Evolutionary conservation across 225 moss, liverwort and hornwort species (phyloP).

Genomic region (Polytrichum commune): DNA sequence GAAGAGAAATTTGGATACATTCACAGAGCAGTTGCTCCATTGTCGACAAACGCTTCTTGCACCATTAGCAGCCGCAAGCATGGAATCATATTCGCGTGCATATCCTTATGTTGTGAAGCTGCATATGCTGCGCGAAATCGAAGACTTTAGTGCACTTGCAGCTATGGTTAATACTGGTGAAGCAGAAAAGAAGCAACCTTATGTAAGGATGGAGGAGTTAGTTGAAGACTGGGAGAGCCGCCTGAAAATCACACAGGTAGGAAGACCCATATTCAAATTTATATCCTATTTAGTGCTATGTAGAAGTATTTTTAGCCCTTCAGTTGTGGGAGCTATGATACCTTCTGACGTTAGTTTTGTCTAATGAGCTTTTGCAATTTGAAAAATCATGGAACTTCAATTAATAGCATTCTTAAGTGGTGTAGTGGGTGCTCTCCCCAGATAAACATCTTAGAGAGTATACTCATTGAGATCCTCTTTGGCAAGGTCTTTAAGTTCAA

Average conservation of each 20-base stretch:
- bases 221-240: conserved; percentile 93
- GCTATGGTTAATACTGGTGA: conserved; percentile 37
- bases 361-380: too few species aligned
- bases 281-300: too few species aligned
- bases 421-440: too few species aligned
- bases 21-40: conserved; percentile 64
- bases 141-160: conserved; percentile 83
- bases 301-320: too few species aligned
- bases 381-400: too few species aligned
- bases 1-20: conserved; percentile 58
- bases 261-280: background rate
- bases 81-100: conserved; percentile 97
- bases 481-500: too few species aligned
- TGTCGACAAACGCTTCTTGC: conserved; percentile 83
- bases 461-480: too few species aligned
- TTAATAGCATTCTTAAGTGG: too few species aligned
- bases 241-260: conserved; percentile 82
- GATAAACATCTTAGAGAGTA: too few species aligned
- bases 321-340: too few species aligned
- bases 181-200: conserved; percentile 59
- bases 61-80: conserved; percentile 96
- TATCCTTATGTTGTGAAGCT: conserved; percentile 97
- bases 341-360: too few species aligned
- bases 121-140: conserved; percentile 95
- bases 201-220: conserved; percentile 69